These are phyloP conservation scores for Sporothrix phasma DNA, from an alignment of 2,329 filamentous ascomycete genomes.

Conservation along the genomic window DNA sequence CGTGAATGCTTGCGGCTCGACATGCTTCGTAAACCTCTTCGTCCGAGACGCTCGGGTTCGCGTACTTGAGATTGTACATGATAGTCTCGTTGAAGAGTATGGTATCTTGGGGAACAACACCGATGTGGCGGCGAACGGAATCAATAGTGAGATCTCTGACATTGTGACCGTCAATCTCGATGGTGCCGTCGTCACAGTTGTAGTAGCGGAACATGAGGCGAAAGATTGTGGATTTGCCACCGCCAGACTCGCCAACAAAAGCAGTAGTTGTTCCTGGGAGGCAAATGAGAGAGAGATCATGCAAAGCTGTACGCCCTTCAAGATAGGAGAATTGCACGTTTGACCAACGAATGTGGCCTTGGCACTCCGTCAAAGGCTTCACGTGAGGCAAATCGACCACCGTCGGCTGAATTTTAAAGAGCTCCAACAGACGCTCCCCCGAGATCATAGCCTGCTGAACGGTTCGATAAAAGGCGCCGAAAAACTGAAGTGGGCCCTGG, in stretches of 20 bases:
- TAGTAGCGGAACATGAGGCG: conserved; percentile 95
- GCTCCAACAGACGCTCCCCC: conserved; percentile 83
- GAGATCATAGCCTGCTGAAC: conserved; percentile 98
- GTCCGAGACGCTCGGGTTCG: conserved; percentile 37
- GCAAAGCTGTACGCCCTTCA: conserved; percentile 70
- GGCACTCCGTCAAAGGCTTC: conserved; percentile 53
- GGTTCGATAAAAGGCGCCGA: conserved; percentile 89
- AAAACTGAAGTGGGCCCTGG: conserved; percentile 74
- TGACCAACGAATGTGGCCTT: conserved; percentile 76
- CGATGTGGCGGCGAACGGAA: conserved; percentile 82
- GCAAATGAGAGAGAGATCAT: conserved; percentile 77
- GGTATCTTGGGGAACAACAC: conserved; percentile 94
- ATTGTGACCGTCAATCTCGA: conserved; percentile 74
- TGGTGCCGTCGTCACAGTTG: conserved; percentile 68
- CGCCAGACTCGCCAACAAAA: conserved; percentile 91
- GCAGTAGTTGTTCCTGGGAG: conserved; percentile 86
- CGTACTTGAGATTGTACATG: conserved; percentile 47
- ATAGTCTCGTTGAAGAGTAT: conserved; percentile 50
- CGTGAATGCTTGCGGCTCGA: conserved; percentile 44
- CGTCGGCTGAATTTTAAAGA: conserved; percentile 93
- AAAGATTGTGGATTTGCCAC: conserved; percentile 95
- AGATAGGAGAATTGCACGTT: conserved; percentile 90
- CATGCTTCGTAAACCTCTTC: conserved; percentile 43
- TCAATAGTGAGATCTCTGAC: conserved; percentile 84
- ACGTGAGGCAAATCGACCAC: conserved; percentile 69